phyloP scores from a whole-genome alignment of 805 yeast genomes.

The Metschnikowia koreensis region DNA sequence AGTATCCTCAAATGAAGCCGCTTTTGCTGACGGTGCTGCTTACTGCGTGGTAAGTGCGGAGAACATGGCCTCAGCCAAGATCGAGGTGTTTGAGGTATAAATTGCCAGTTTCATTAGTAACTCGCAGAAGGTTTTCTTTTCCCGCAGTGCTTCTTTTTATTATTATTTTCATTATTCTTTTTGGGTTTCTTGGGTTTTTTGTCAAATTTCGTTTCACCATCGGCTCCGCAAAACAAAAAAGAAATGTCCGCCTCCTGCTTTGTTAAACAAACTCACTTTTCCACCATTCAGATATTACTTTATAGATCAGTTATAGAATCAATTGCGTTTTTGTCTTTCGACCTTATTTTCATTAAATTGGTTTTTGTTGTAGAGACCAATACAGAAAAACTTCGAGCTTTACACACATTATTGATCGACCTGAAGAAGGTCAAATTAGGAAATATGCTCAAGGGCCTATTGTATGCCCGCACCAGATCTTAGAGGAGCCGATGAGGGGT shows the following conservation, averaged over 20 bases:
- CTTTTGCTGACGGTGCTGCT: slow-evolving; percentile 55
- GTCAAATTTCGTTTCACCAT: background rate
- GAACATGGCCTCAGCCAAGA: slow-evolving; percentile 59
- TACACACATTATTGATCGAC: too few relatives aligned
- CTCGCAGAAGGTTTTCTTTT: background rate
- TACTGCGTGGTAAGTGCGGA: slow-evolving; percentile 82
- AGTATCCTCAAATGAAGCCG: slow-evolving; percentile 44
- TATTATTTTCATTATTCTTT: too few relatives aligned
- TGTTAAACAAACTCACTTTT: background rate
- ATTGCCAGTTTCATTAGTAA: too few relatives aligned
- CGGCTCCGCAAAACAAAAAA: background rate
- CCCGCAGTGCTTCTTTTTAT: background rate
- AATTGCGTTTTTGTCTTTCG: background rate
- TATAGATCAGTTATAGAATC: background rate
- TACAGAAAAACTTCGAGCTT: too few relatives aligned
- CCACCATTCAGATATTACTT: background rate
- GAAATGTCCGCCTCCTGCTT: background rate
- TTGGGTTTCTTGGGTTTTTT: background rate
- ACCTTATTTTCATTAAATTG: background rate
- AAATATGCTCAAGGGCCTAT: background rate
- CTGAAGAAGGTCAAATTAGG: too few relatives aligned
- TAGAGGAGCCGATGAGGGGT: background rate
- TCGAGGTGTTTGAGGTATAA: slow-evolving; percentile 58
- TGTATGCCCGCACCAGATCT: too few relatives aligned
- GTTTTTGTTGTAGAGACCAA: too few relatives aligned